A percentile compares a stretch with the other conserved stretches of the same genome.
Evolutionary conservation across 2,329 filamentous ascomycete species (phyloP).

Genomic region (Fusarium brachygibbosum): DNA sequence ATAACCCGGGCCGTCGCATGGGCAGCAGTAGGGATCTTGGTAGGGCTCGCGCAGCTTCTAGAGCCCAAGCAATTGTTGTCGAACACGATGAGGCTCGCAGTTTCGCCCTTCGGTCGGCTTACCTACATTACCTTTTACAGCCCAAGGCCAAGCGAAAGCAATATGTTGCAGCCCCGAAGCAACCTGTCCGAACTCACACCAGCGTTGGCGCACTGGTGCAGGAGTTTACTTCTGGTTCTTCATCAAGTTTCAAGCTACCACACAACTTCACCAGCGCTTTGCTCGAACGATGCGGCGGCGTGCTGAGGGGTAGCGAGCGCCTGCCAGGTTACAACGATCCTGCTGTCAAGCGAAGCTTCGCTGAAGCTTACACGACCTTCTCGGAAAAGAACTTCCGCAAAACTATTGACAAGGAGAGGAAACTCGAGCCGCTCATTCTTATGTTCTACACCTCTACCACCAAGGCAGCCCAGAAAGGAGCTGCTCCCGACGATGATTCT

Average conservation of each 20-base stretch:
- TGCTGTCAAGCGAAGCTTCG: conserved; percentile 93
- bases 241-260: conserved; percentile 68
- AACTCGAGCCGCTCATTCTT: conserved; percentile 90
- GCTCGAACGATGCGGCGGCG: conserved; percentile 81
- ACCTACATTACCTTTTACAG: conserved; percentile 92
- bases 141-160: conserved; percentile 91
- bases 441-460: conserved; percentile 97
- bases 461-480: conserved; percentile 82
- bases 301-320: conserved; percentile 84
- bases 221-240: conserved; percentile 75
- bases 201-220: conserved; percentile 89
- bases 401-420: conserved; percentile 92
- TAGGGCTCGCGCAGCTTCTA: conserved; percentile 61
- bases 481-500: conserved; percentile 82
- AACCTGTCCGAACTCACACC: conserved; percentile 73
- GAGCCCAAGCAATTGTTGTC: conserved; percentile 62
- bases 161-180: conserved; percentile 78
- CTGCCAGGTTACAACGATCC: conserved; percentile 91
- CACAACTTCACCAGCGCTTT: conserved; percentile 66
- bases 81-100: conserved; percentile 87
- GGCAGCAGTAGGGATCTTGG: conserved; percentile 59
- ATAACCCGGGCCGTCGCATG: conserved; percentile 61
- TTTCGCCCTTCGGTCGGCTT: conserved; percentile 90
- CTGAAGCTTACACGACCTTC: conserved; percentile 92
- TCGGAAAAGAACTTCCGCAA: conserved; percentile 90